Base-by-base conservation (phyloP, 2,329 filamentous ascomycete genomes). In the Hypoxylon sp. region DNA sequence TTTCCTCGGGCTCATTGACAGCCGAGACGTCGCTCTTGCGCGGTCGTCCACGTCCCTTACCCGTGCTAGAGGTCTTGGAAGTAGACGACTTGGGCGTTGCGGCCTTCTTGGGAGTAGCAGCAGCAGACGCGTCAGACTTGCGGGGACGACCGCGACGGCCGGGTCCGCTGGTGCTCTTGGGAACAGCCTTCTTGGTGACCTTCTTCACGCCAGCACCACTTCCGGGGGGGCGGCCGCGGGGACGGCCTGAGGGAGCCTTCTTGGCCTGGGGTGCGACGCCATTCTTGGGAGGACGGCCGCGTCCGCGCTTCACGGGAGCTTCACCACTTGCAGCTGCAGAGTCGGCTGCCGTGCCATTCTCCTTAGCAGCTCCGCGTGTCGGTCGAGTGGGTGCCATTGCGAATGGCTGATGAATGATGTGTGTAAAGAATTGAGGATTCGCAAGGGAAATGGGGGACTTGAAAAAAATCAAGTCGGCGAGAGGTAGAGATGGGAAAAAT, bases 151-250 rank as follows among this genome's bases (percentile, higher is more conserved):
- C 77, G 44, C 79, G 77, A 24, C 73, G 65, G 53, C 73, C 66
- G 50, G 72, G 65, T 11, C 67, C 39, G 32, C 27, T 52, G 21
- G 62, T 27, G 27, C 70, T 48, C 31, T 67, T 64, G 6, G 69
- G 27, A 35, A 67, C 62, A 32, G 70, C 11, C 65, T 79, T 70
- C n/a, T 69, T 69, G 8, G 64, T 52, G 3, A 73, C 66, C 62
- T 76, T 76, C 70, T 77, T 76, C 10, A 75, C 72, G 13, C 72
- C 79, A 65, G 77, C 77, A 65, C 74, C 78, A 66, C 75, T 79
- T 71, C 83, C 84, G 62, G 80, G 80, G 42, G 84, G 84, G 8
- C 84, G 82, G 29, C 84, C 84, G n/a, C 84, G 82, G 44, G 82
- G 82, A n/a, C 81, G 80, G 32, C 84, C 83, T 1, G 79, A 80